These are phyloP conservation scores for Aspergillus coremiiformis DNA, from an alignment of 495 filamentous ascomycete species.

Conservation along the genomic window DNA sequence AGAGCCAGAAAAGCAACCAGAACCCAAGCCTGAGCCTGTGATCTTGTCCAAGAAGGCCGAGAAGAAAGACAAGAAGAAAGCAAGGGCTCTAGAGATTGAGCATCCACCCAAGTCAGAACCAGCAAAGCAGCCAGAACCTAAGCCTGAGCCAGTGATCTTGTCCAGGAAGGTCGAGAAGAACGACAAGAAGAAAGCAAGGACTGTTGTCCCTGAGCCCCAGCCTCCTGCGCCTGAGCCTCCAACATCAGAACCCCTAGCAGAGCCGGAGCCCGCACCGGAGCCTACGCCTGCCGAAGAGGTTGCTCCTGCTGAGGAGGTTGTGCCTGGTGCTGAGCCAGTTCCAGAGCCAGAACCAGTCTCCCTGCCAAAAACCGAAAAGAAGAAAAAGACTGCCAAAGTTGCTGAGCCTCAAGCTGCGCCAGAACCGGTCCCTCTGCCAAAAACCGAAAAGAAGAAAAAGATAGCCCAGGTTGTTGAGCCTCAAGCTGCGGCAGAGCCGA, in stretches of 20 bases:
- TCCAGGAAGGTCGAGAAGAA: conserved; percentile 18
- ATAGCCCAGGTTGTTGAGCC: not conserved
- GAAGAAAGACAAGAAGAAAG: conserved; percentile 23
- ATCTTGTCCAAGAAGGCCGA: conserved; percentile 12
- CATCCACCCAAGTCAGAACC: not conserved
- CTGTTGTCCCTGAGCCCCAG: conserved; percentile 14
- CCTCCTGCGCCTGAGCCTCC: not conserved
- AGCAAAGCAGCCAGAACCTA: not conserved
- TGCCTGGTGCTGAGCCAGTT: conserved; percentile 5
- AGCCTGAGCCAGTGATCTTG: not conserved
- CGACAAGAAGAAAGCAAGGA: conserved; percentile 22
- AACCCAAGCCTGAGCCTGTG: not conserved
- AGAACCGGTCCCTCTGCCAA: conserved; percentile 5
- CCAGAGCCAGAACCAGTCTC: conserved; percentile 1
- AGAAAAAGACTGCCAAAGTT: conserved; percentile 1
- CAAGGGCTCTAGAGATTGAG: conserved; percentile 14
- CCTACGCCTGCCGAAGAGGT: conserved; percentile 1
- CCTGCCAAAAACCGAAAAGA: not conserved
- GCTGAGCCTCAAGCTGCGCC: conserved; percentile 3
- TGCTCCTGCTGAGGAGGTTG: not conserved
- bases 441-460: not conserved
- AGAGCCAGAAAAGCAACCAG: not conserved
- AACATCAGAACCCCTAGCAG: conserved; percentile 3
- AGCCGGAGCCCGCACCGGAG: conserved; percentile 16
- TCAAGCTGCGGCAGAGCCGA: not conserved